These are phyloP conservation scores for Gyrodon lividus DNA, from an alignment of 768 basidiomycete species.

Conservation along the genomic window DNA sequence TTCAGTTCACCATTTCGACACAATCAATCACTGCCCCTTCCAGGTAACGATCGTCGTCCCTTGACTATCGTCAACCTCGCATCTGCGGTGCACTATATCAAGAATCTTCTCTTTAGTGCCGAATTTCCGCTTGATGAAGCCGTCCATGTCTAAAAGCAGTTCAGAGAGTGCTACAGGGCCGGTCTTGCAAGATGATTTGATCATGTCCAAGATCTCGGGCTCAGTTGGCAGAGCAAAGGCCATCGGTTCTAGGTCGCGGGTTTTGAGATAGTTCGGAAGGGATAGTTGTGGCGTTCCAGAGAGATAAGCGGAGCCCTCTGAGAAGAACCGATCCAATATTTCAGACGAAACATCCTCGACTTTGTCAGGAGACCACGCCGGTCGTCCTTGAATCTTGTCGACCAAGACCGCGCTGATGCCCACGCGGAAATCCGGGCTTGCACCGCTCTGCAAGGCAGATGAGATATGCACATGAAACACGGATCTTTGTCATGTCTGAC, in stretches of 20 bases:
- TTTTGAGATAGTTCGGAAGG: slow-evolving; percentile 35
- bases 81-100: slow-evolving; percentile 72
- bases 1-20: background rate
- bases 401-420: slow-evolving; percentile 75
- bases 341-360: slow-evolving; percentile 59
- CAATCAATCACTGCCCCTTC: slow-evolving; percentile 20
- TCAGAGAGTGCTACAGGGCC: slow-evolving; percentile 37
- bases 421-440: slow-evolving; percentile 77
- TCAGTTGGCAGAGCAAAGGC: slow-evolving; percentile 74
- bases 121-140: slow-evolving; percentile 35
- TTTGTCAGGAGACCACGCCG: slow-evolving; percentile 70
- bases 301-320: slow-evolving; percentile 46
- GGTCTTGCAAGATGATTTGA: slow-evolving; percentile 40
- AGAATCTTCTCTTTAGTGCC: slow-evolving; percentile 75
- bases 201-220: slow-evolving; percentile 61
- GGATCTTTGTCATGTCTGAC: slow-evolving; percentile 32
- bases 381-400: slow-evolving; percentile 49
- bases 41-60: slow-evolving; percentile 23
- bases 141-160: slow-evolving; percentile 24
- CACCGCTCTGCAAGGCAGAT: slow-evolving; percentile 53
- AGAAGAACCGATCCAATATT: slow-evolving; percentile 69
- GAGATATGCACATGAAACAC: slow-evolving; percentile 13
- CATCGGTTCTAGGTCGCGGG: slow-evolving; percentile 32
- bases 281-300: slow-evolving; percentile 44
- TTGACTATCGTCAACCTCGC: slow-evolving; percentile 56